These are phyloP conservation scores for Nicotiana paniculata DNA, from an alignment of 257 asterid genomes.

Conservation along the genomic window DNA sequence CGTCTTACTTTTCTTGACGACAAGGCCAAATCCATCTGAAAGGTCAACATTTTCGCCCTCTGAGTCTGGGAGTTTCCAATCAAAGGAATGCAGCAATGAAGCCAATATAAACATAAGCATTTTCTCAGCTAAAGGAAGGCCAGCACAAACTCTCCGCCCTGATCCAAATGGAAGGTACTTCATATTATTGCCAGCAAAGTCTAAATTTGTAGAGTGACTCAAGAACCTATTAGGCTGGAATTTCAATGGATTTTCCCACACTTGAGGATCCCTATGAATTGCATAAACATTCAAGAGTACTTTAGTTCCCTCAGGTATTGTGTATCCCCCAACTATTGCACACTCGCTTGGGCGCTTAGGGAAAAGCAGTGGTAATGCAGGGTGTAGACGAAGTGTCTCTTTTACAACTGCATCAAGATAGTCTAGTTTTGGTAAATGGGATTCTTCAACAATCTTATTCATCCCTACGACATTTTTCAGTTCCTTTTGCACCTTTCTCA, in stretches of 20 bases:
- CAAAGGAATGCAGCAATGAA: slow-evolving; percentile 23
- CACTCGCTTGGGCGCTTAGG: slow-evolving; percentile 22
- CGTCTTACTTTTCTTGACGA: slow-evolving; percentile 14
- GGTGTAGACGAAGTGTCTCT: slow-evolving; percentile 36
- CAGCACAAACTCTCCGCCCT: slow-evolving; percentile 54
- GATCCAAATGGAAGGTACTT: slow-evolving; percentile 58
- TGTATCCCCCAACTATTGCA: slow-evolving; percentile 8
- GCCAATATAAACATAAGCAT: slow-evolving; percentile 19
- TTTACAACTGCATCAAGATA: slow-evolving; percentile 33
- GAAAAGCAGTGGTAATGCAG: slow-evolving; percentile 27
- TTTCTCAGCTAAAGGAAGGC: slow-evolving; percentile 32
- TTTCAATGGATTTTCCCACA: slow-evolving; percentile 28
- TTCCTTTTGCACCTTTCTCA: slow-evolving; percentile 28
- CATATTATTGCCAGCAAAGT: slow-evolving; percentile 45
- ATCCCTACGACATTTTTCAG: slow-evolving; percentile 22
- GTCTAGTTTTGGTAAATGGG: slow-evolving; percentile 28
- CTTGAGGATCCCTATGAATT: slow-evolving; percentile 26
- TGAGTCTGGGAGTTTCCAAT: slow-evolving; percentile 18
- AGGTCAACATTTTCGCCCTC: slow-evolving; percentile 14
- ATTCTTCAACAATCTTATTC: slow-evolving; percentile 28
- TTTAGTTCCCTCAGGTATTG: slow-evolving; percentile 18
- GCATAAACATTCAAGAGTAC: slow-evolving; percentile 31
- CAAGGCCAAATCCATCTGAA: slow-evolving; percentile 26
- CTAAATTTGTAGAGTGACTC: slow-evolving; percentile 4
- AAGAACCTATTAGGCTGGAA: slow-evolving; percentile 33